These are phyloP conservation scores for Pseudocercospora vitis DNA, from an alignment of 2,329 filamentous ascomycete species.

Conservation along the genomic window DNA sequence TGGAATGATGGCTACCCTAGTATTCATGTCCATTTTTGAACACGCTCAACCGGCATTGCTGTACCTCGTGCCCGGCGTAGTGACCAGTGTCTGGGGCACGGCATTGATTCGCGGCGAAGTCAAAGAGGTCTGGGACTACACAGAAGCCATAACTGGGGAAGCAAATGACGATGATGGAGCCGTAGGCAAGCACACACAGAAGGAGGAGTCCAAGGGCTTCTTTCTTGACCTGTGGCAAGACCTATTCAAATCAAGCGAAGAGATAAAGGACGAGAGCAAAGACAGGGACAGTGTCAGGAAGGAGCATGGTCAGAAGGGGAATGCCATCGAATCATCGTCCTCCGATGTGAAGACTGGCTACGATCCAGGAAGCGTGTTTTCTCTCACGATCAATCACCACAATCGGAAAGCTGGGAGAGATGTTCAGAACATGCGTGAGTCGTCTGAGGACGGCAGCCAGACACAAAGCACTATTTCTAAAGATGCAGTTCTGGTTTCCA, in stretches of 20 bases:
- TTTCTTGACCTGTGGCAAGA: conserved; percentile 13
- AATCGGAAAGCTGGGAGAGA: not conserved
- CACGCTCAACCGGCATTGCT: conserved; percentile 87
- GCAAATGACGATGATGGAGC: conserved; percentile 27
- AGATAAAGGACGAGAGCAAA: not conserved
- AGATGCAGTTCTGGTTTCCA: conserved; percentile 12
- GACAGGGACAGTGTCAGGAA: not conserved
- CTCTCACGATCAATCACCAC: conserved; percentile 13
- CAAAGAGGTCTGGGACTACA: conserved; percentile 75
- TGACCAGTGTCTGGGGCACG: conserved; percentile 72
- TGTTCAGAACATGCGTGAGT: not conserved
- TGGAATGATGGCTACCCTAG: conserved; percentile 74
- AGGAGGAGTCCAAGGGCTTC: conserved; percentile 15
- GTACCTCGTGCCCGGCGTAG: conserved; percentile 85
- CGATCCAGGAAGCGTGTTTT: conserved; percentile 14
- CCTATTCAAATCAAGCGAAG: not conserved
- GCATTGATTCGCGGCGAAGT: conserved; percentile 71
- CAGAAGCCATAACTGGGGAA: conserved; percentile 60
- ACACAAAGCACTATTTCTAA: conserved; percentile 5
- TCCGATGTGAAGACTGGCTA: not conserved
- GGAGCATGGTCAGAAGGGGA: not conserved
- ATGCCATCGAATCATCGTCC: too few relatives aligned
- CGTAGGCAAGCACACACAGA: conserved; percentile 18
- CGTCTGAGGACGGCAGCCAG: not conserved
- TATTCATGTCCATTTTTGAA: conserved; percentile 72